A percentile compares a stretch with the other conserved stretches of the same genome.
Evolutionary conservation across 805 yeast species (phyloP).

Genomic region (Cyberlindnera amylophila): DNA sequence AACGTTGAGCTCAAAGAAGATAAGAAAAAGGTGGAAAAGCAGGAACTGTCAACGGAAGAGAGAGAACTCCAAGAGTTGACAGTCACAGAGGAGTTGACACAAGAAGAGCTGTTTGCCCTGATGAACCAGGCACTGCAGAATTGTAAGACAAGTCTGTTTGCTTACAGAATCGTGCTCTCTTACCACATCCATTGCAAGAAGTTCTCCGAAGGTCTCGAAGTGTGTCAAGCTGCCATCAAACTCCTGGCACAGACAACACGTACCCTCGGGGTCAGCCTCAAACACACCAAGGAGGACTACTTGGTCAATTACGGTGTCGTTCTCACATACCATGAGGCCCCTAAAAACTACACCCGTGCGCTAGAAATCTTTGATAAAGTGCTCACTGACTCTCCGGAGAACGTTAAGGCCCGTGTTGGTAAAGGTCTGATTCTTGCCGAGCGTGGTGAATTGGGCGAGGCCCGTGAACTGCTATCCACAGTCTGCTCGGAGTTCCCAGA

Average conservation of each 20-base stretch:
- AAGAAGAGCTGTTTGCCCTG: constrained; percentile 48
- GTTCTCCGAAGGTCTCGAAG: constrained; percentile 57
- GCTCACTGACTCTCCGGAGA: constrained; percentile 40
- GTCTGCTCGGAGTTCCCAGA: constrained; percentile 49
- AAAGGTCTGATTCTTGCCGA: constrained; percentile 76
- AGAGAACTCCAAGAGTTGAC: constrained; percentile 24
- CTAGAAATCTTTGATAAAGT: constrained; percentile 64
- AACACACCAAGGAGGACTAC: constrained; percentile 53
- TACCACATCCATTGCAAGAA: constrained; percentile 59
- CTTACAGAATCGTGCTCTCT: constrained; percentile 60
- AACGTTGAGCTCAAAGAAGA: constrained; percentile 19
- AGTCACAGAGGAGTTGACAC: constrained; percentile 31
- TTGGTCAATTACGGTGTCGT: constrained; percentile 66
- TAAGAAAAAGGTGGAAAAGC: constrained; percentile 15
- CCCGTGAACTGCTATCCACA: constrained; percentile 46
- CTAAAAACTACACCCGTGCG: constrained; percentile 79
- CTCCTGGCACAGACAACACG: constrained; percentile 46
- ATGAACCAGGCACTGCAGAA: constrained; percentile 49
- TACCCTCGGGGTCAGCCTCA: constrained; percentile 44
- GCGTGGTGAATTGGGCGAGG: constrained; percentile 51
- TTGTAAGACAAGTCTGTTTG: constrained; percentile 48
- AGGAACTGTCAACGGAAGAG: constrained; percentile 24
- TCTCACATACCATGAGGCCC: constrained; percentile 85
- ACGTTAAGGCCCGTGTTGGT: constrained; percentile 69
- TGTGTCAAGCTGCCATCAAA: constrained; percentile 57